Evolutionary conservation across 768 basidiomycete species (phyloP).

Genomic region (Arthromyces matolae): DNA sequence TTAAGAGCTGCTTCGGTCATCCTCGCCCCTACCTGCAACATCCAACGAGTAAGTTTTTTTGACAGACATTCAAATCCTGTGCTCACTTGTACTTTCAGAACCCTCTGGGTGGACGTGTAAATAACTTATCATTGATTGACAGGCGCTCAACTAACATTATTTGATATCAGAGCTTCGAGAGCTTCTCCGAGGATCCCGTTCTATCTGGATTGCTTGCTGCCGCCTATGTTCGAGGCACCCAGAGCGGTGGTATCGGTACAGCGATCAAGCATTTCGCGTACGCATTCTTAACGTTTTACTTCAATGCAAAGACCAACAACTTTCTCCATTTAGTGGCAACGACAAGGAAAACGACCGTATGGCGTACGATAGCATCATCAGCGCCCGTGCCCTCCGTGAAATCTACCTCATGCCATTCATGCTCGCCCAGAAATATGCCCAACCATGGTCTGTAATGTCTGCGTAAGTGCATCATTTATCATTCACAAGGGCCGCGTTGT

Average conservation of each 20-base stretch:
- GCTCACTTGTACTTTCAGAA: conserved; percentile 34
- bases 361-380: conserved; percentile 63
- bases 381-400: conserved; percentile 66
- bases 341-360: conserved; percentile 80
- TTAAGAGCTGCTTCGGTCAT: conserved; percentile 63
- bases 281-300: conserved; percentile 11
- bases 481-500: not conserved
- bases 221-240: conserved; percentile 74
- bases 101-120: conserved; percentile 67
- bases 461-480: conserved; percentile 40
- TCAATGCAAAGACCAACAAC: not conserved
- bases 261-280: conserved; percentile 83
- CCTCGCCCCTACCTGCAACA: conserved; percentile 81
- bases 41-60: conserved; percentile 56
- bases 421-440: conserved; percentile 61
- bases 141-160: no score
- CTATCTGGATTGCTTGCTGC: conserved; percentile 69
- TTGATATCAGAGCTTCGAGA: conserved; percentile 58
- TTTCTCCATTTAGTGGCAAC: conserved; percentile 49
- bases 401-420: conserved; percentile 76
- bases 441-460: conserved; percentile 72
- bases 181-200: conserved; percentile 75
- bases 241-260: conserved; percentile 69
- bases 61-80: not conserved
- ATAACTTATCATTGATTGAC: conserved; percentile 12